Base-by-base conservation (phyloP, 306 rosid species). In the Pterocarpus macrocarpus region DNA sequence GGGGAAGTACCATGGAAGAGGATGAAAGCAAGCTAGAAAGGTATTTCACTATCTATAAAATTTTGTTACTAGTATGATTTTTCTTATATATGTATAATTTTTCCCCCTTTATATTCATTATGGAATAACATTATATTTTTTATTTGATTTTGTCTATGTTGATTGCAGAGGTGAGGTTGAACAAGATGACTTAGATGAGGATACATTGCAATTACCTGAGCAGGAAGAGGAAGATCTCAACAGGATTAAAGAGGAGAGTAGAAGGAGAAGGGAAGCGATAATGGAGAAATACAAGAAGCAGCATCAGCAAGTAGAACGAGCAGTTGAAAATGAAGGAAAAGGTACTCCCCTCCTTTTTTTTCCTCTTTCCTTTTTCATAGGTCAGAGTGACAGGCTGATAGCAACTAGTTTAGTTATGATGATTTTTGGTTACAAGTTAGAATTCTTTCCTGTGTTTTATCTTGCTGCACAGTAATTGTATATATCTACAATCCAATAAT, bases 231-330 rank as follows among this genome's bases (percentile, higher is more conserved):
- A 96, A 52, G 94, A 96, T 83, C 90, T 94, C 47, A 85, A 88
- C 84, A 90, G 97, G 85, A 94, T 96, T 79, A 96, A 92, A 85
- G 99, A 93, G 91, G 98, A 93, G 87, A 93, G 98, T 86, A 88
- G 90, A 75, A 94, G 92, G 77, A 83, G 97, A 85, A 92, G 91
- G 76, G 95, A 87, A 71, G 99, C 97, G 32, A 96, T 96, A 85
- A 84, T 96, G 85, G 98, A 92, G 82, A 96, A 96, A 88, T 90
- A 94, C 79, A 94, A 87, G 84, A 89, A 72, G 73, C 88, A 84
- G 92, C 84, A 66, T 77, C 92, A 89, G 85, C 85, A 78, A 80
- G 83, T 35, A 39, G 86, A 81, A 49, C 82, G 84, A 79, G 78
- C 39, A 3, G 83, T 71, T 69, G 84, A 82, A 77, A 84, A 76